Evolutionary conservation across 1,284 basidiomycete genomes (phyloP), one percentile per base, ranked within the genome.

Genomic region (Coniophora puteana): DNA sequence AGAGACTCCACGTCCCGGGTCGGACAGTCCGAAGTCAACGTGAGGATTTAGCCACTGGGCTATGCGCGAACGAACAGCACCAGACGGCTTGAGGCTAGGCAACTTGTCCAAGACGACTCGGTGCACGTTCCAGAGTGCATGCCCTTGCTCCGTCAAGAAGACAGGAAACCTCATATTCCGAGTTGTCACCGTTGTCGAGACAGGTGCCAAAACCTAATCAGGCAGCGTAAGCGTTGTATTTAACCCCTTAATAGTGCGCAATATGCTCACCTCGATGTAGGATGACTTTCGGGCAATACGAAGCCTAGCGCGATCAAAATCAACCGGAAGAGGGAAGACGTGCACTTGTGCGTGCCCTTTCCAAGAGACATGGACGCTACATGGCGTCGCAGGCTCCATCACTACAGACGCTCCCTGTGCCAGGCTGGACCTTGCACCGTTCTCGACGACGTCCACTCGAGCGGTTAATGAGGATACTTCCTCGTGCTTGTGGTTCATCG

Each of bases 231-330:
- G n/a, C n/a, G n/a, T n/a, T n/a, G n/a, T n/a, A n/a, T n/a, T n/a
- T n/a, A n/a, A n/a, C n/a, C n/a, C n/a, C n/a, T n/a, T n/a, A n/a
- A n/a, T n/a, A n/a, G n/a, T n/a, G n/a, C n/a, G n/a, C 3, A n/a
- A n/a, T 28, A 24, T 23, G 44, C 61, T 12, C 27, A 77, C 77
- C 62, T 80, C 76, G 8, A 79, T 61, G 46, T 72, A 79, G 14
- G 52, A 61, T 4, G 75, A 79, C 46, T 69, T 72, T 23, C 78
- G 66, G 6, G 74, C 76, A 23, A 79, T 52, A 6, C 71, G 65
- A 3, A 71, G 41, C 47, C 61, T 74, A 2, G 53, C 38, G n/a
- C 54, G 55, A n/a, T 40, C 40, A 8, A 52, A 52, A 26, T 63
- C 52, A 12, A 76, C 53, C 3, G 69, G 67, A 34, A 61, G 38